Base-by-base conservation (phyloP, 2,329 filamentous ascomycete genomes). In the Neopestalotiopsis rosae region DNA sequence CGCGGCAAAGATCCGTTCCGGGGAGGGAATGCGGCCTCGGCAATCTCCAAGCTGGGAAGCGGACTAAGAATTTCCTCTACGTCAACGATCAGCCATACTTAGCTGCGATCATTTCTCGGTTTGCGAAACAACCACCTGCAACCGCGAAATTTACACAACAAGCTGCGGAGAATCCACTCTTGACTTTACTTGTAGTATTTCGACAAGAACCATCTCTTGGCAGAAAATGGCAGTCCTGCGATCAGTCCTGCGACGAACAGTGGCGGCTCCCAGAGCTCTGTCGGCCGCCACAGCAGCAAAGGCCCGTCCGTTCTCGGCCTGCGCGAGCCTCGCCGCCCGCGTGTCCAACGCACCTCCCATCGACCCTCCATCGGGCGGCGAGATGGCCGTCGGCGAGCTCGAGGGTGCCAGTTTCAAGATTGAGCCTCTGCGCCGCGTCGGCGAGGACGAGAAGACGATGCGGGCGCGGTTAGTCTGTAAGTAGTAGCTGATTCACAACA, bases 391-490 rank as follows among this genome's bases (percentile, higher is more conserved):
- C 75, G 94, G 94, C 77, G 94, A 98, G 85, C 90, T 98, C 77
- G 90, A 97, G 79, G 94, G 94, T 73, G 93, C 91, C 71, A 88
- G 89, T 69, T 97, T 98, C 83, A 92, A 90, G 79, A 91, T 98
- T 76, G 94, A 97, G 86, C 96, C 96, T n/a, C 82, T 98, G 73
- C 90, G 92, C 70, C 89, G 96, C 65, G 88, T 88, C 9, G 94
- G 94, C 76, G 96, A 99, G 82, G 93, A 96, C 82, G 84, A 88
- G 61, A 87, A 89, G 74, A 99, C 95, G 45, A 97, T 92, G 90
- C 90, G 95, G 74, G 95, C 96, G 56, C 90, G 96, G 73, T 89
- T 99, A 78, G 86, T 90, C 30, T 89, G 88, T 90, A 80, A 40
- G 91, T 88, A 28, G 24, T 28, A 28, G 24, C 4, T 28, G 24